Evolutionary conservation across 2,329 filamentous ascomycete genomes (phyloP), one percentile per base, ranked within the genome.

Genomic region (Kalmusia sp.): DNA sequence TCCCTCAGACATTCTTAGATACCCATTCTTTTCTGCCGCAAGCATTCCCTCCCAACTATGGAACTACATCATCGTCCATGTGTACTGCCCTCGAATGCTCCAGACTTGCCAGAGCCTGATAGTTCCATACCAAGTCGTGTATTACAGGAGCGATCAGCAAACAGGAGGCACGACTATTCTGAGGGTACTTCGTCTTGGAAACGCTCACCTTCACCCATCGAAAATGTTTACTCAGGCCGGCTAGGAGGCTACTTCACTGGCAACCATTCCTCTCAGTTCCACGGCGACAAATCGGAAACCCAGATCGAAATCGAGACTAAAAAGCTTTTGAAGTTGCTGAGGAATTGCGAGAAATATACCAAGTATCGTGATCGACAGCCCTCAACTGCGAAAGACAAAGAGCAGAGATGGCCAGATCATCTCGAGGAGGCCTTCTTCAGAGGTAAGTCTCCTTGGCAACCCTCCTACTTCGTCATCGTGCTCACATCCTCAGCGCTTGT

Each of bases 371-470:
- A 71, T 24, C 70, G 76, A 15, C 77, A 80, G 51, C 70, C 72
- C 2, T 62, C 54, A 3, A 45, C 15, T 15, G 28, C 41, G 38
- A 63, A 69, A 37, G 63, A 70, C 24, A 67, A 65, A 40, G 71
- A 63, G 69, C 64, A 77, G 49, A 77, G 73, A 62, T 81, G 79
- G 80, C 77, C 79, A 5, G 77, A 80, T 37, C 69, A 76, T 41
- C 61, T 81, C 33, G 80, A 82, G 56, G 57, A 71, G 37, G 78
- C 79, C 4, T 82, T 82, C 58, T 80, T 78, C 61, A 69, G 70
- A 72, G 79, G 79, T 80, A 68, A 55, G 66, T 22, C 4, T 8
- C 19, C 37, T 30, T 31, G n/a, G n/a, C n/a, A n/a, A n/a, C n/a
- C n/a, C n/a, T n/a, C n/a, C n/a, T n/a, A n/a, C n/a, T n/a, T n/a